Conservation (phyloP, 495 filamentous ascomycete genomes). For the Aspergillus ostianus region DNA sequence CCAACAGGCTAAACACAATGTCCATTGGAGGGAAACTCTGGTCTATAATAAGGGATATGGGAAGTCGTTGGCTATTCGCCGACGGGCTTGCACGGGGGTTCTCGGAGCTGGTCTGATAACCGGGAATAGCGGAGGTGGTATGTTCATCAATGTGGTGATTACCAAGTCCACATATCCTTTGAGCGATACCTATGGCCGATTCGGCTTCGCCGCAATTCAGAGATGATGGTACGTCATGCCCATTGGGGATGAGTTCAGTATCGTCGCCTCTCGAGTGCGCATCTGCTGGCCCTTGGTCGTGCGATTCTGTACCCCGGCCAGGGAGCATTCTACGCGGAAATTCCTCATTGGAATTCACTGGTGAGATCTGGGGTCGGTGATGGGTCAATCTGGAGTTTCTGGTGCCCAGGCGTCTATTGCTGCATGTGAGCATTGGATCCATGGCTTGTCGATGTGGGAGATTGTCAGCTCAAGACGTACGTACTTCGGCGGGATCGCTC, state of each 20-base stretch:
- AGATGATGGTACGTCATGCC: neutral
- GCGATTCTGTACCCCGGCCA: no score
- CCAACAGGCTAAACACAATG: conserved; percentile 21
- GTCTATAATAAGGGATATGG: conserved; percentile 23
- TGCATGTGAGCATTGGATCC: no score
- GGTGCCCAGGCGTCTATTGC: no score
- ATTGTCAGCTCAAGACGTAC: no score
- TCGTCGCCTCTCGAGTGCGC: neutral
- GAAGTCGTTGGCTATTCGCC: no score
- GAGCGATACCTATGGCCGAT: conserved; percentile 28
- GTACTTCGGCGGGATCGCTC: neutral
- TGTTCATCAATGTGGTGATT: conserved; percentile 25
- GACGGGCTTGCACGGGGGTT: conserved; percentile 10
- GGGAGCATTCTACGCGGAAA: no score
- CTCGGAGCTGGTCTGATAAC: conserved; percentile 11
- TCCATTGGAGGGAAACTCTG: conserved; percentile 23
- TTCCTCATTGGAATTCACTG: no score
- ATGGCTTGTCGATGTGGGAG: no score
- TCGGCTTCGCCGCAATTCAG: conserved; percentile 24
- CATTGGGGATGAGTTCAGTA: no score
- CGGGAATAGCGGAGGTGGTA: conserved; percentile 33
- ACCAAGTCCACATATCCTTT: conserved; percentile 24
- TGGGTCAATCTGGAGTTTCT: no score
- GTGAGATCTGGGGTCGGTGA: no score
- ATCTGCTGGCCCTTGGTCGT: no score